Percentiles rank a stretch among this genome's conserved stretches.
Conservation (phyloP, 352 stramenopile species). For the Globisporangium cederbergense region DNA sequence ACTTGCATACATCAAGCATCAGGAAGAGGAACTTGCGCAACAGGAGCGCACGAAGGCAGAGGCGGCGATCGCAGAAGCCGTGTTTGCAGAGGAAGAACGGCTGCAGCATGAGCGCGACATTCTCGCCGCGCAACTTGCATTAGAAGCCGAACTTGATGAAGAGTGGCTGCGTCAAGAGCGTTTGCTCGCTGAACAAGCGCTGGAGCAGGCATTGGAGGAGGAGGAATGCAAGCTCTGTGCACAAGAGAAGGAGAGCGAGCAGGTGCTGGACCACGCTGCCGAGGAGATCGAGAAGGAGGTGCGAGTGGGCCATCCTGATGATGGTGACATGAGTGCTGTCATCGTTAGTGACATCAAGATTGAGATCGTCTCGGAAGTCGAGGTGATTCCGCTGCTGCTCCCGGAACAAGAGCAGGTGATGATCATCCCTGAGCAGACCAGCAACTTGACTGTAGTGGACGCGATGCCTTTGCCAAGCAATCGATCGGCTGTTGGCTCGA, state of each 20-base stretch:
- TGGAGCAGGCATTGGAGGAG: constrained; percentile 5
- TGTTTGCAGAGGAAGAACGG: constrained; percentile 10
- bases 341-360: not conserved
- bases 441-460: not conserved
- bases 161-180: constrained; percentile 11
- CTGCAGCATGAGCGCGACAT: constrained; percentile 3
- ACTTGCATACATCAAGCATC: constrained; percentile 13
- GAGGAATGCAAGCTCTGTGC: constrained; percentile 2
- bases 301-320: not conserved
- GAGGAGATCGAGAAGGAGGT: not conserved
- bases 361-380: not conserved
- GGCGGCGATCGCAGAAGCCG: constrained; percentile 11
- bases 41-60: constrained; percentile 6
- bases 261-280: not conserved
- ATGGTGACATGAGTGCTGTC: not conserved
- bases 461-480: not conserved
- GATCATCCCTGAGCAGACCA: not conserved
- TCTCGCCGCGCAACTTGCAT: constrained; percentile 3
- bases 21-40: constrained; percentile 5
- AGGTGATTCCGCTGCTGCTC: constrained; percentile 4
- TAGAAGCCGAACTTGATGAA: constrained; percentile 5
- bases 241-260: constrained; percentile 5
- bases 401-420: not conserved
- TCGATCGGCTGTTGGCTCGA: not conserved
- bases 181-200: not conserved